Base-by-base conservation (phyloP, 2,329 filamentous ascomycete species). In the Aspergillus thermomutatus region DNA sequence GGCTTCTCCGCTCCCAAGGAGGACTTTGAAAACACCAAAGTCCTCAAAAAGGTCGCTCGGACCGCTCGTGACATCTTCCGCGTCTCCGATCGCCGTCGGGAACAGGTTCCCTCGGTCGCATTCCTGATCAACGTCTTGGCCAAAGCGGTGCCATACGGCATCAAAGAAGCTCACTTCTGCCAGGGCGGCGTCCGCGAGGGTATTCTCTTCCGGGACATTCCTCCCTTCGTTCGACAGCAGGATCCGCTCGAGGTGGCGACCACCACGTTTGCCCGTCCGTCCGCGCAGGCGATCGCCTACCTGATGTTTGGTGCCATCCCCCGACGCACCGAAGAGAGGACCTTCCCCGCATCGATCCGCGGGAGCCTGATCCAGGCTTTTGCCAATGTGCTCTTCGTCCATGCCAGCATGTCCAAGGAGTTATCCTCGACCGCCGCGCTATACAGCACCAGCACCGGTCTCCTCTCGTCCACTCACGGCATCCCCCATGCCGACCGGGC, bases 181-280 rank as follows among this genome's bases (percentile, higher is more conserved):
- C 87, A 90, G 64, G 90, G 92, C 8, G 92, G 91, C 10, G 92
- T 96, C 59, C 81, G 91, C 46, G 91, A 96, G 73, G 92, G 92
- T 1, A 85, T 86, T n/a, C 76, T 95, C 45, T 90, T 90, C 75
- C 63, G 64, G 3, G 86, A 83, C 57, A 82, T 96, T 26, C 80
- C 84, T 0, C 66, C 74, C 0, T 68, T 79, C 0, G 72, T 88
- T 9, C 84, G 88, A 57, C 83, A 86, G 55, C 80, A 83, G 62
- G 81, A 87, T 64, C 90, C 91, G 0, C 74, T 95, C 0, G 77
- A 83, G 23, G 82, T 85, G 0, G 85, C 83, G 1, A 88, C 86
- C 0, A 68, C 70, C 14, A 75, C 74, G 1, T 82, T 81, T 59
- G 83, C 82, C 0, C 59, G 65, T 5, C 68, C 70, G 0, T 82